Evolutionary conservation across 192 early-diverging fungal genomes (phyloP).

Genomic region (Powellomyces hirtus): DNA sequence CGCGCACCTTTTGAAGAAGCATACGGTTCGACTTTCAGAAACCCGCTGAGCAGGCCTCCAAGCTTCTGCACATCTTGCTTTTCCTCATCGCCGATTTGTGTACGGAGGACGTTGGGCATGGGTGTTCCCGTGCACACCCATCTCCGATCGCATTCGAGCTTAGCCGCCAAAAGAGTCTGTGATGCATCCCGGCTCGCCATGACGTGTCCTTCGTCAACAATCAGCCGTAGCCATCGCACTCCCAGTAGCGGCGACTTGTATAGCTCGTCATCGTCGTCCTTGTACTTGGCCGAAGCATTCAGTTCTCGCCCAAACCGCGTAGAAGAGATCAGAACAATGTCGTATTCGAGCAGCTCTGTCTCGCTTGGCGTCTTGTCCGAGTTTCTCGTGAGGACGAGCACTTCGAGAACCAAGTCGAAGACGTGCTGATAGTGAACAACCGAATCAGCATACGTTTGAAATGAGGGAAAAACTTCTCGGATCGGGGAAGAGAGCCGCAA

Average conservation of each 20-base stretch:
- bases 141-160: slow-evolving; percentile 53
- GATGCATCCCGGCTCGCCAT: slow-evolving; percentile 50
- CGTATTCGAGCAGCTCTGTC: slow-evolving; percentile 53
- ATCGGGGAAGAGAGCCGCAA: too few relatives aligned
- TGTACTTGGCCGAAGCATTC: not conserved
- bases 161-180: slow-evolving; percentile 51
- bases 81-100: slow-evolving; percentile 25
- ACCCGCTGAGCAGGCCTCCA: slow-evolving; percentile 54
- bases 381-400: slow-evolving; percentile 45
- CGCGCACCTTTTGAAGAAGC: slow-evolving; percentile 35
- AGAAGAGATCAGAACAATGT: slow-evolving; percentile 71
- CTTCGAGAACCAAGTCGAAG: slow-evolving; percentile 39
- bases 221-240: slow-evolving; percentile 74
- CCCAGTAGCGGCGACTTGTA: slow-evolving; percentile 62
- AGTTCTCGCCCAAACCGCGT: slow-evolving; percentile 61
- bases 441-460: too few relatives aligned
- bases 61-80: slow-evolving; percentile 55
- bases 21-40: slow-evolving; percentile 66
- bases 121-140: slow-evolving; percentile 73
- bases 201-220: slow-evolving; percentile 82
- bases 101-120: slow-evolving; percentile 33
- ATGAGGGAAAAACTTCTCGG: too few relatives aligned
- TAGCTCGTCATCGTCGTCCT: not conserved
- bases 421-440: slow-evolving; percentile 53
- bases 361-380: slow-evolving; percentile 50